Conservation (phyloP, 2,329 filamentous ascomycete genomes). For the Elsinoe batatas region DNA sequence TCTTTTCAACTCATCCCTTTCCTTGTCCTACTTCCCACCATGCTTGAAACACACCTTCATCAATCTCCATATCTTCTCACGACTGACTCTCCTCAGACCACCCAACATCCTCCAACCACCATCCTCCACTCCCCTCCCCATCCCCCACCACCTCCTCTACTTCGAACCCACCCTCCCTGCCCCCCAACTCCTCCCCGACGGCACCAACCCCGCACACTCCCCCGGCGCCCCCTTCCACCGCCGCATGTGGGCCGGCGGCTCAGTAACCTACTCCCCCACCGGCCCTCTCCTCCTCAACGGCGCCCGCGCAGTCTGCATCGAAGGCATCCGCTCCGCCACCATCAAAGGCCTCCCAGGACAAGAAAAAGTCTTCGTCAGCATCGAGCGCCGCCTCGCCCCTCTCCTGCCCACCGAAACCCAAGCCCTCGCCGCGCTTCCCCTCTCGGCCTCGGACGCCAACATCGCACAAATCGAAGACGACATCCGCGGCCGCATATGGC, state of each 20-base stretch:
- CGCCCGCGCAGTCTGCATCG: slow-evolving; percentile 35
- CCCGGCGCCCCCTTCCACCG: slow-evolving; percentile 63
- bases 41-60: slow-evolving; percentile 18
- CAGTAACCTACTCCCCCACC: slow-evolving; percentile 45
- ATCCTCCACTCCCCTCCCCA: slow-evolving; percentile 37
- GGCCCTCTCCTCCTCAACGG: slow-evolving; percentile 26
- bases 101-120: slow-evolving; percentile 21
- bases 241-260: slow-evolving; percentile 84
- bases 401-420: slow-evolving; percentile 23
- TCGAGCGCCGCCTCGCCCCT: slow-evolving; percentile 43
- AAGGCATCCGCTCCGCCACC: slow-evolving; percentile 38
- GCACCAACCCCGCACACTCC: slow-evolving; percentile 70
- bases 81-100: slow-evolving; percentile 22
- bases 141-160: slow-evolving; percentile 75
- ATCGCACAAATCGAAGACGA: slow-evolving; percentile 21
- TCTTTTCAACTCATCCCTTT: neutral
- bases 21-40: slow-evolving; percentile 17
- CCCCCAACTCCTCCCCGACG: slow-evolving; percentile 62
- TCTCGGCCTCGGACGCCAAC: neutral
- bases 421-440: slow-evolving; percentile 21
- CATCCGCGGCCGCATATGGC: slow-evolving; percentile 36
- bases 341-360: slow-evolving; percentile 41
- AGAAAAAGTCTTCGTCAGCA: slow-evolving; percentile 51
- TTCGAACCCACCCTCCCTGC: slow-evolving; percentile 63
- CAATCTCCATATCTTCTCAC: neutral